A percentile compares a stretch with the other conserved stretches of the same genome.
Conservation (phyloP, 208 protist species). For the Leishmania braziliensis region DNA sequence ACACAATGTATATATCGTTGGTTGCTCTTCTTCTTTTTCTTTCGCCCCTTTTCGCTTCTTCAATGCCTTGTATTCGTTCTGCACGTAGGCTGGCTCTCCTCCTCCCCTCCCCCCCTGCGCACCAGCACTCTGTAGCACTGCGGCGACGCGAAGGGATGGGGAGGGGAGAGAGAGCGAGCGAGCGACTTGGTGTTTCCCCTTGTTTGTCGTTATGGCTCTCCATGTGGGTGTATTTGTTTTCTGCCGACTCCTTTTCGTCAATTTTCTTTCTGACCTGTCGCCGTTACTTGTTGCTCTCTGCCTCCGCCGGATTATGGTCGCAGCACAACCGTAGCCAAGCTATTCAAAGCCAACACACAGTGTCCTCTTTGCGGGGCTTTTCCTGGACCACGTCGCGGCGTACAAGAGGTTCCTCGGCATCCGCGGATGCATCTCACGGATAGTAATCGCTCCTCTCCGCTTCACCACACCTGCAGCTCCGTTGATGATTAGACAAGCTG, state of each 20-base stretch:
- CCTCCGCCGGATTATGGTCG: background rate
- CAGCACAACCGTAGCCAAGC: background rate
- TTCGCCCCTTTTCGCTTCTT: background rate
- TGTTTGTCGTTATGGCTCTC: background rate
- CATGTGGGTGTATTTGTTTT: background rate
- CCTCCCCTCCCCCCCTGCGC: background rate
- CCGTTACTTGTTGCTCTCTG: background rate
- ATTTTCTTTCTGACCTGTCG: background rate
- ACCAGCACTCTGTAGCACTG: background rate
- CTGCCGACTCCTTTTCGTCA: background rate
- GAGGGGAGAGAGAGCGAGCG: background rate
- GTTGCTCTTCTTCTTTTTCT: background rate
- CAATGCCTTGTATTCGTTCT: background rate
- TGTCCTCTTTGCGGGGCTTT: background rate
- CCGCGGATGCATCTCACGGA: background rate
- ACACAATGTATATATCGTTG: background rate
- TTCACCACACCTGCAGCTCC: background rate
- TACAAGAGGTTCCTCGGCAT: background rate
- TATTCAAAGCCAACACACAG: background rate
- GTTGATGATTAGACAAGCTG: background rate
- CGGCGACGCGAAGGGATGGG: background rate
- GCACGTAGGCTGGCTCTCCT: background rate
- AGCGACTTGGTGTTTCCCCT: constrained; percentile 16
- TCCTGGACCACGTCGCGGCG: background rate
- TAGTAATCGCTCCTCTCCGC: background rate